Percentiles rank a stretch among this genome's conserved stretches.
phyloP scores from a whole-genome alignment of 352 stramenopile species.

The Phytophthora brassicae region DNA sequence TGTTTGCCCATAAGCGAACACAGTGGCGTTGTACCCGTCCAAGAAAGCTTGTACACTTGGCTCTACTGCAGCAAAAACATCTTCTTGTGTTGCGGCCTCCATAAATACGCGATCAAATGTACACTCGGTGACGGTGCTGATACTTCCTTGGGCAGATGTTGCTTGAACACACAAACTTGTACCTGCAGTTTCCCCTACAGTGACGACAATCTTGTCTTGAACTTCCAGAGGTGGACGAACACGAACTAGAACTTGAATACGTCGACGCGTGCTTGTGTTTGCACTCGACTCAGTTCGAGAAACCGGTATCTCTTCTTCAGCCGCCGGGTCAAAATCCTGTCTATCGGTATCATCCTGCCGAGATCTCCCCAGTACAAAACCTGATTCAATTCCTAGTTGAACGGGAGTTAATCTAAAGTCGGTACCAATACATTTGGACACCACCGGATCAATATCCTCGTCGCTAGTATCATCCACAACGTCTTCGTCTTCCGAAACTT shows the following conservation, averaged over 20 bases:
- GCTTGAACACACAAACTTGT: conserved; percentile 29
- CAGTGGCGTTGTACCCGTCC: conserved; percentile 86
- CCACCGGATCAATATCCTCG: not conserved
- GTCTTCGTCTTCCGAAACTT: conserved; percentile 8
- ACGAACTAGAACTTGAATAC: conserved; percentile 74
- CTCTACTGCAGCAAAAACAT: conserved; percentile 76
- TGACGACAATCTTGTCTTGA: conserved; percentile 39
- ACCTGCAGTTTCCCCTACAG: conserved; percentile 29
- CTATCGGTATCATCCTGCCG: conserved; percentile 7
- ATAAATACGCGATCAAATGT: conserved; percentile 78
- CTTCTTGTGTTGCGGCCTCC: conserved; percentile 58
- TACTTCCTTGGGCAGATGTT: conserved; percentile 19
- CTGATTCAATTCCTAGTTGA: conserved; percentile 3
- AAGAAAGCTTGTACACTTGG: conserved; percentile 68
- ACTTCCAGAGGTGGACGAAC: conserved; percentile 43
- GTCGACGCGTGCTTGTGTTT: conserved; percentile 8
- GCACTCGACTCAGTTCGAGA: not conserved
- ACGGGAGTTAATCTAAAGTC: not conserved
- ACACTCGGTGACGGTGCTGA: conserved; percentile 58
- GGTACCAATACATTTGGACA: not conserved
- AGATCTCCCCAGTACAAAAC: not conserved
- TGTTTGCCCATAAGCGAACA: conserved; percentile 93
- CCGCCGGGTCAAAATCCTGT: not conserved
- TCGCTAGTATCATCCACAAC: not conserved
- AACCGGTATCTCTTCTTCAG: not conserved